Conservation (phyloP, 78 protist genomes). For the Corallochytrium limacisporum region DNA sequence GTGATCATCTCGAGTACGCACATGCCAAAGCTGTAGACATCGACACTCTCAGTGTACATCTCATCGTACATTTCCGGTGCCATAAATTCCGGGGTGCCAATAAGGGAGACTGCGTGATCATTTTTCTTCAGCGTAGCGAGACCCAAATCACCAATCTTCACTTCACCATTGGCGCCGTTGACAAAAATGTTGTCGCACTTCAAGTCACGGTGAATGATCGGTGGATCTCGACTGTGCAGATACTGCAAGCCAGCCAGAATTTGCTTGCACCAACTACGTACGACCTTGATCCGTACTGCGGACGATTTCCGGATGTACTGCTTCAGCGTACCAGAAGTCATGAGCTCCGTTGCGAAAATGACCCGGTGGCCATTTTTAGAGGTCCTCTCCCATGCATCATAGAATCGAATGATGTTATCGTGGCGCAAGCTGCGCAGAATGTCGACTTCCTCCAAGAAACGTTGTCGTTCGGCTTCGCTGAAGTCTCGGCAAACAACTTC, state of each 20-base stretch:
- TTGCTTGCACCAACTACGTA: slow-evolving; percentile 55
- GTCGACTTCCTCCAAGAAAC: slow-evolving; percentile 22
- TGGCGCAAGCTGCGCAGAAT: slow-evolving; percentile 36
- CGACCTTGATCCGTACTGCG: slow-evolving; percentile 17
- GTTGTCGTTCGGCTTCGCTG: not conserved
- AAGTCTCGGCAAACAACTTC: slow-evolving; percentile 1
- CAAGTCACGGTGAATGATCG: slow-evolving; percentile 87
- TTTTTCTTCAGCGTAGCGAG: slow-evolving; percentile 25
- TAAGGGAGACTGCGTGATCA: not conserved
- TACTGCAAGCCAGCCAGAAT: slow-evolving; percentile 62
- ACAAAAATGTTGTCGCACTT: slow-evolving; percentile 91
- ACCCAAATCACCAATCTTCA: slow-evolving; percentile 91
- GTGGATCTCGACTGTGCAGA: slow-evolving; percentile 53
- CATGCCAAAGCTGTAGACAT: slow-evolving; percentile 87
- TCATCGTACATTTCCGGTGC: slow-evolving; percentile 86
- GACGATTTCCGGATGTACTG: slow-evolving; percentile 2
- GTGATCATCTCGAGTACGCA: slow-evolving; percentile 82
- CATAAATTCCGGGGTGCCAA: slow-evolving; percentile 84
- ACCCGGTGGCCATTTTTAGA: too few relatives aligned
- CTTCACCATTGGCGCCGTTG: slow-evolving; percentile 57
- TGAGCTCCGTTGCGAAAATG: slow-evolving; percentile 74
- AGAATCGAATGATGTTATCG: slow-evolving; percentile 37
- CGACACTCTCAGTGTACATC: slow-evolving; percentile 63
- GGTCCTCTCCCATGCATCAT: slow-evolving; percentile 51
- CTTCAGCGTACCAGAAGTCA: slow-evolving; percentile 73